phyloP scores from a whole-genome alignment of 257 asterid genomes.

The Nicotiana sylvestris region DNA sequence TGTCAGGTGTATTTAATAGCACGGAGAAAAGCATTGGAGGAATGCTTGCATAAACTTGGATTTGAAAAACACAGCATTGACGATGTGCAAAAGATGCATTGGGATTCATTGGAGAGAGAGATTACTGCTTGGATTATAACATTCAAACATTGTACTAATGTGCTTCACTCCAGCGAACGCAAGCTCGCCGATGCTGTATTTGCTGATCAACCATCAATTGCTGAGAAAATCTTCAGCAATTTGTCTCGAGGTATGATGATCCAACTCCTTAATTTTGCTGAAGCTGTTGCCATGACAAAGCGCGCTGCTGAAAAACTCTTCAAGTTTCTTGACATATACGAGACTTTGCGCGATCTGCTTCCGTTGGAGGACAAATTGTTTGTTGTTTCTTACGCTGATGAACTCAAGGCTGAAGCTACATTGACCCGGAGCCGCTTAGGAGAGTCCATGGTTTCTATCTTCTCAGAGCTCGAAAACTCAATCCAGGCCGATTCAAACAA shows the following conservation, averaged over 20 bases:
- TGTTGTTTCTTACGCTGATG: slow-evolving; percentile 23
- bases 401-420: slow-evolving; percentile 50
- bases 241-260: slow-evolving; percentile 30
- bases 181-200: slow-evolving; percentile 48
- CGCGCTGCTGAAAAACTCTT: slow-evolving; percentile 77
- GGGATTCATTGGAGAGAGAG: slow-evolving; percentile 75
- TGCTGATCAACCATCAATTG: slow-evolving; percentile 26
- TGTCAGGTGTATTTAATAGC: slow-evolving; percentile 49
- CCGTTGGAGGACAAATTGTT: slow-evolving; percentile 29
- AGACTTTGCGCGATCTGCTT: slow-evolving; percentile 45
- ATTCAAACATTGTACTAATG: slow-evolving; percentile 37
- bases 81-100: slow-evolving; percentile 65
- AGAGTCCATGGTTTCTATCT: slow-evolving; percentile 55
- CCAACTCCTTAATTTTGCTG: slow-evolving; percentile 65
- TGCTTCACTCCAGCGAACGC: slow-evolving; percentile 38
- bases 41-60: slow-evolving; percentile 45
- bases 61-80: slow-evolving; percentile 69
- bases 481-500: slow-evolving; percentile 60
- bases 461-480: slow-evolving; percentile 63
- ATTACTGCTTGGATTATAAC: slow-evolving; percentile 55
- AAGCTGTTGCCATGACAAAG: slow-evolving; percentile 56
- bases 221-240: slow-evolving; percentile 32
- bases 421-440: slow-evolving; percentile 54
- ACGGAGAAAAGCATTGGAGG: slow-evolving; percentile 60
- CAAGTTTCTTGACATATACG: slow-evolving; percentile 71